Conservation (phyloP, 1,284 basidiomycete genomes). For the Sutorius eximius region DNA sequence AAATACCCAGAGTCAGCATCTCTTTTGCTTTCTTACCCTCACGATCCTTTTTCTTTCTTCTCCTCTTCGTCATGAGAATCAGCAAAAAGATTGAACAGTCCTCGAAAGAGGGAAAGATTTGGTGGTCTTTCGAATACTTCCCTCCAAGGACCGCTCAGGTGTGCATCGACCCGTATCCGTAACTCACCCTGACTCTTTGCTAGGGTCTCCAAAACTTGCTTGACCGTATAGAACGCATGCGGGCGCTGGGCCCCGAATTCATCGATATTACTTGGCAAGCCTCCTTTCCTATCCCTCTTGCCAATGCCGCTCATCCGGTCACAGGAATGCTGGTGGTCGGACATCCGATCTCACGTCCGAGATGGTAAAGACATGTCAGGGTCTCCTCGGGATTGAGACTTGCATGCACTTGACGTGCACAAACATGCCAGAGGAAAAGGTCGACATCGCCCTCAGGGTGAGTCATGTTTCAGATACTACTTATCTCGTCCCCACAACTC, state of each 20-base stretch:
- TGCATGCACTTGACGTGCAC: constrained; percentile 99
- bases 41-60: constrained; percentile 19
- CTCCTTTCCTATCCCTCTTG: constrained; percentile 1
- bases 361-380: constrained; percentile 94
- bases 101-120: constrained; percentile 77
- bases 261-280: constrained; percentile 95
- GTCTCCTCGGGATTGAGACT: constrained; percentile 89
- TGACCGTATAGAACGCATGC: constrained; percentile 98
- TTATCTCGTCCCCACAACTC: constrained; percentile 13
- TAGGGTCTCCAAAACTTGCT: constrained; percentile 92
- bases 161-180: constrained; percentile 15
- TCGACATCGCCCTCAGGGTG: constrained; percentile 85
- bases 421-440: constrained; percentile 94
- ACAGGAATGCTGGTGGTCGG: constrained; percentile 92
- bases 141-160: constrained; percentile 95
- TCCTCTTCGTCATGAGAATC: constrained; percentile 70
- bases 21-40: constrained; percentile 12
- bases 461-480: constrained; percentile 33
- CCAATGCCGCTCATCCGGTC: constrained; percentile 1
- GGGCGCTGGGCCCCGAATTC: constrained; percentile 93
- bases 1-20: constrained; percentile 27
- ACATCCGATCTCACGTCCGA: constrained; percentile 93
- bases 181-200: background rate
- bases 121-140: constrained; percentile 98
- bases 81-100: constrained; percentile 87